These are phyloP conservation scores for Hyphodiscus sp. DNA, from an alignment of 2,329 filamentous ascomycete species.

Conservation along the genomic window DNA sequence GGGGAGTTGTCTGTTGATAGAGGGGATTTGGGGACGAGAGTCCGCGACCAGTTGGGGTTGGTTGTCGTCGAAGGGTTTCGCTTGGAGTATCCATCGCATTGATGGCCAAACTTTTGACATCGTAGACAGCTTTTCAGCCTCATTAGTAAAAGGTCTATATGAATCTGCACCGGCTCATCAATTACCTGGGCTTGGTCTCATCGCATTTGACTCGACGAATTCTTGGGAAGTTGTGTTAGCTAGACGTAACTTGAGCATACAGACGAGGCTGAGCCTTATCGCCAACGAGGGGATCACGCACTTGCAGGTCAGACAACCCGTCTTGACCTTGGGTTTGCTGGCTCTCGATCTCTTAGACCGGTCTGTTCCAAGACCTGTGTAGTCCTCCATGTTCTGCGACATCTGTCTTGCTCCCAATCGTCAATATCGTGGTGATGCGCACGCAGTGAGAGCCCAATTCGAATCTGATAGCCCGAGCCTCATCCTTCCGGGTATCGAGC, in stretches of 20 bases:
- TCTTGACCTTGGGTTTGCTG: constrained; percentile 28
- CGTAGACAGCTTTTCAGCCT: constrained; percentile 17
- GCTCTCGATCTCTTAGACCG: constrained; percentile 13
- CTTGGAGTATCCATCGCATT: constrained; percentile 28
- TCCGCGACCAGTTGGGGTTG: constrained; percentile 10
- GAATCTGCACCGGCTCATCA: too few relatives aligned
- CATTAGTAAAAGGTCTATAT: too few relatives aligned
- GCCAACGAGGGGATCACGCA: constrained; percentile 12
- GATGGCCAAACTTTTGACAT: constrained; percentile 26
- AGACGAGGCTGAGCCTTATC: background rate
- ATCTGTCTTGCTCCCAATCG: background rate
- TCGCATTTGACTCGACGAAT: constrained; percentile 30
- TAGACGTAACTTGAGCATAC: background rate
- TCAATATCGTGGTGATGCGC: background rate
- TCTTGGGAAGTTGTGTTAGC: constrained; percentile 9
- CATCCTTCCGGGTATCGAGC: background rate
- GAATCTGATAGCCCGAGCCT: background rate
- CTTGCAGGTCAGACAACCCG: constrained; percentile 30
- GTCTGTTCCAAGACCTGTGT: background rate
- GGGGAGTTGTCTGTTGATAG: background rate
- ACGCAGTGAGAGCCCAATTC: background rate
- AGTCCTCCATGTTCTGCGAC: background rate
- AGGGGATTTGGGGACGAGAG: constrained; percentile 14
- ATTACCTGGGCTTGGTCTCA: constrained; percentile 23
- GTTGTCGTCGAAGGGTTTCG: constrained; percentile 9